Base-by-base conservation (phyloP, 768 basidiomycete genomes). In the Rhodosporidiobolus odoratus region DNA sequence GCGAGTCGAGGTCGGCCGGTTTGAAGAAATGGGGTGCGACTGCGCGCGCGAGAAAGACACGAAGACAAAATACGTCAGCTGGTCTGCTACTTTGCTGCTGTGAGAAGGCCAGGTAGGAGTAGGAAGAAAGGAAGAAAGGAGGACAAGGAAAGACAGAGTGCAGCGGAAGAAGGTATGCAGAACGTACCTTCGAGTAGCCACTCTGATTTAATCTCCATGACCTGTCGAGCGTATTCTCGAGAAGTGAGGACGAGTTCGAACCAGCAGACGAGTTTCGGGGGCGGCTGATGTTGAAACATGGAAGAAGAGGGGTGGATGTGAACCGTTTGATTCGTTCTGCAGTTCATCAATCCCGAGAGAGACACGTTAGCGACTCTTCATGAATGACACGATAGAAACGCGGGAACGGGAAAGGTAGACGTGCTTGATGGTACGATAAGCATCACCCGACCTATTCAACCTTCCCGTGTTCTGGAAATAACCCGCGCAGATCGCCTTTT, bases 11-110 rank as follows among this genome's bases (percentile, higher is more conserved):
- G 65, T 82, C 81, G 48, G 76, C 77, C 67, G 80, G 80, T 78
- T 91, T 95, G 85, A 95, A 98, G 79, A 92, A 97, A 78, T 98
- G 95, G 0, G 95, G 94, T 3, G 95, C 95, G 30, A 97, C 92
- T 92, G 76, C 9, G n/a, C 41, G 10, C 8, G 35, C 25, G 35
- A 15, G 19, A 52, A 53, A 57, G 72, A 27, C 35, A 15, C 32
- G 57, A 21, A 41, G 62, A n/a, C 23, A 19, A 17, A 45, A 45
- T 12, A 45, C 13, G 13, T 13, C 23, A 45, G 43, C 43, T 12
- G 43, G 43, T 13, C 17, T 2, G 52, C 12, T 35, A 32, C 4
- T 6, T 38, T 35, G n/a, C 4, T 43, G 4, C 34, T 37, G 21
- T 7, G 59, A 21, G 21, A 17, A 27, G 59, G 58, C 34, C 38